phyloP scores from a whole-genome alignment of 352 stramenopile genomes.

The Globisporangium orthogonon region DNA sequence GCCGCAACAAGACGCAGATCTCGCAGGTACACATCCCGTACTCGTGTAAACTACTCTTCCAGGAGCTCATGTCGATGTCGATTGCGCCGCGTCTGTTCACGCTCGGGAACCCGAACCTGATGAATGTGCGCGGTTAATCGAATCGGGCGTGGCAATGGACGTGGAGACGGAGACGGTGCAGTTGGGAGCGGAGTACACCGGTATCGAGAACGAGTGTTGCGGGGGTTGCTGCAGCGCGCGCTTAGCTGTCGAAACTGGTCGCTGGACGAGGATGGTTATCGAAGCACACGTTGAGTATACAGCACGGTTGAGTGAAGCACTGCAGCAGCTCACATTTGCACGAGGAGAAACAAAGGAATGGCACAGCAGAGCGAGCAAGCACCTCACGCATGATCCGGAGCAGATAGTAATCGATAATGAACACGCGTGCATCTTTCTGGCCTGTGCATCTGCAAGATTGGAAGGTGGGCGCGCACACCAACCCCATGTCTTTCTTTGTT shows the following conservation, averaged over 20 bases:
- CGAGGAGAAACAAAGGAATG: too few relatives aligned
- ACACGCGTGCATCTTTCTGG: too few relatives aligned
- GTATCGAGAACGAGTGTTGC: background rate
- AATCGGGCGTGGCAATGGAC: background rate
- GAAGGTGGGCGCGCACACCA: too few relatives aligned
- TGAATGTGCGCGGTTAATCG: slow-evolving; percentile 29
- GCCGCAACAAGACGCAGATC: slow-evolving; percentile 93
- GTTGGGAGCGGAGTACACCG: background rate
- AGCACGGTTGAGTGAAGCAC: too few relatives aligned
- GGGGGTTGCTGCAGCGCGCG: background rate
- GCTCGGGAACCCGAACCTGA: slow-evolving; percentile 69
- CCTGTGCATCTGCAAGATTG: too few relatives aligned
- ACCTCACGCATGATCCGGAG: too few relatives aligned
- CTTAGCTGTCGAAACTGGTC: background rate
- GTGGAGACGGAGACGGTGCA: background rate
- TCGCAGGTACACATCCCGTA: slow-evolving; percentile 98
- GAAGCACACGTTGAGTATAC: too few relatives aligned
- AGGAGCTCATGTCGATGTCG: slow-evolving; percentile 99
- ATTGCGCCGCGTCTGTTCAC: slow-evolving; percentile 98
- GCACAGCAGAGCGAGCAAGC: too few relatives aligned
- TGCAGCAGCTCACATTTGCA: too few relatives aligned
- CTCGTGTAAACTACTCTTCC: slow-evolving; percentile 99
- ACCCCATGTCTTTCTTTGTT: too few relatives aligned
- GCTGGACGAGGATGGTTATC: too few relatives aligned
- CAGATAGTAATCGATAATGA: too few relatives aligned